Percentiles rank a stretch among this genome's conserved stretches.
These are phyloP conservation scores for Ramichloridium luteum DNA, from an alignment of 2,329 filamentous ascomycete species.

Conservation along the genomic window DNA sequence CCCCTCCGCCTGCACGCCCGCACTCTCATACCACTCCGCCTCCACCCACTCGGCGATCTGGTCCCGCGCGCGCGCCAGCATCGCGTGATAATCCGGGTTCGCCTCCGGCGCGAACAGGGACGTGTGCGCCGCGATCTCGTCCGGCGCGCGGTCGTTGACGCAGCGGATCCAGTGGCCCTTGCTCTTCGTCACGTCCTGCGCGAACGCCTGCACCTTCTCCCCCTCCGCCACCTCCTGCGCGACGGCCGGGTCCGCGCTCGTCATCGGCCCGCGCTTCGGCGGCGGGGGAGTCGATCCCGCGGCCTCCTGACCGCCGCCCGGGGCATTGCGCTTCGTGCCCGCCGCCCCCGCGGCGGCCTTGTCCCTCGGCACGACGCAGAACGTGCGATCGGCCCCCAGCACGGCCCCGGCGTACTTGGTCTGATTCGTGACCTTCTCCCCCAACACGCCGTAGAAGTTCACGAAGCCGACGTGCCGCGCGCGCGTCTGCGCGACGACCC, in stretches of 20 bases:
- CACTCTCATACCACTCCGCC: slow-evolving; percentile 20
- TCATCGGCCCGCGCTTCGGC: slow-evolving; percentile 13
- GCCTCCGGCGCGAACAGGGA: slow-evolving; percentile 60
- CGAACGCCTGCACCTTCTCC: slow-evolving; percentile 24
- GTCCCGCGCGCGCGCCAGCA: slow-evolving; percentile 54
- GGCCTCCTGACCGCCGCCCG: slow-evolving; percentile 1
- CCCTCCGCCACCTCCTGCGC: slow-evolving; percentile 23
- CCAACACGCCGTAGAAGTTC: slow-evolving; percentile 79
- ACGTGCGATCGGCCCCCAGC: slow-evolving; percentile 64
- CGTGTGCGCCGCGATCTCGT: slow-evolving; percentile 75
- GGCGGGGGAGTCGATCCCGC: background rate
- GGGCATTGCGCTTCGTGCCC: slow-evolving; percentile 15
- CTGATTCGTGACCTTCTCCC: slow-evolving; percentile 43
- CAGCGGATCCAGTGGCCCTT: slow-evolving; percentile 51
- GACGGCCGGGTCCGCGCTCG: slow-evolving; percentile 10
- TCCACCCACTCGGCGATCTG: slow-evolving; percentile 51
- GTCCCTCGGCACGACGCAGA: slow-evolving; percentile 66
- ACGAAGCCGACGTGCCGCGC: slow-evolving; percentile 64
- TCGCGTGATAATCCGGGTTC: slow-evolving; percentile 59
- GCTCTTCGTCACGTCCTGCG: slow-evolving; percentile 19
- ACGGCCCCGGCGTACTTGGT: slow-evolving; percentile 45
- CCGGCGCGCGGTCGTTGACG: slow-evolving; percentile 66
- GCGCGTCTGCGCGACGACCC: slow-evolving; percentile 50
- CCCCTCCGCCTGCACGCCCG: slow-evolving; percentile 5
- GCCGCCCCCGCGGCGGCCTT: slow-evolving; percentile 20